phyloP scores from a whole-genome alignment of 225 moss, liverwort and hornwort genomes.

The Marchantia paleacea region DNA sequence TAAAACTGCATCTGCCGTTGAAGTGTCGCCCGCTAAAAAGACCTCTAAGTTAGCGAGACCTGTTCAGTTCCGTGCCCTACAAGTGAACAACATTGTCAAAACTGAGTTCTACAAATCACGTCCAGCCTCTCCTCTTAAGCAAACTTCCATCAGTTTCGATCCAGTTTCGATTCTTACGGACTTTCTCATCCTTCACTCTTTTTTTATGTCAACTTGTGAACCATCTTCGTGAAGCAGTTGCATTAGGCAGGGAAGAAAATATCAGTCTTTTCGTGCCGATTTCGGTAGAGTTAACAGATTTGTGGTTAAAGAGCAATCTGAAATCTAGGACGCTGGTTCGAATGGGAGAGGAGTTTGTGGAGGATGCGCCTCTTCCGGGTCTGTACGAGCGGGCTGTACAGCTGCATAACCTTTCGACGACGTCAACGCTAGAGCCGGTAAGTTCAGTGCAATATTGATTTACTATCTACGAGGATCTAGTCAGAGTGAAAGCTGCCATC shows the following conservation, averaged over 20 bases:
- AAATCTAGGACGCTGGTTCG: constrained; percentile 15
- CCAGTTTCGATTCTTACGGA: not conserved
- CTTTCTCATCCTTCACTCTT: not conserved
- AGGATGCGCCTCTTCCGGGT: constrained; percentile 74
- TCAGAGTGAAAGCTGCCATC: not conserved
- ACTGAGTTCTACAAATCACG: not conserved
- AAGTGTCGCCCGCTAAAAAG: not conserved
- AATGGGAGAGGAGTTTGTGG: constrained; percentile 76
- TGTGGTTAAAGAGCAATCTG: not conserved
- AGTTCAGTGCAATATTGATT: not conserved
- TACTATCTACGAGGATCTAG: not conserved
- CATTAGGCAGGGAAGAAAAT: not conserved
- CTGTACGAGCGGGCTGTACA: constrained; percentile 72
- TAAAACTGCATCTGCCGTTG: not conserved
- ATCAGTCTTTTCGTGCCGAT: not conserved
- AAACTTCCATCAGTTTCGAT: not conserved
- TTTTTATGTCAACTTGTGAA: not conserved
- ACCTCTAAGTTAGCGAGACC: not conserved
- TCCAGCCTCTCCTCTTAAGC: not conserved
- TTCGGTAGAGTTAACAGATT: not conserved
- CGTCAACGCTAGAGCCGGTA: constrained; percentile 53
- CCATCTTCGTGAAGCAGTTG: not conserved
- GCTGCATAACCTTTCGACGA: constrained; percentile 48
- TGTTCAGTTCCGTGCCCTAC: not conserved
- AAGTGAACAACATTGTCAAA: not conserved